A percentile compares a stretch with the other conserved stretches of the same genome.
Conservation (phyloP, 2,329 filamentous ascomycete species). For the Cladosporium sp. region DNA sequence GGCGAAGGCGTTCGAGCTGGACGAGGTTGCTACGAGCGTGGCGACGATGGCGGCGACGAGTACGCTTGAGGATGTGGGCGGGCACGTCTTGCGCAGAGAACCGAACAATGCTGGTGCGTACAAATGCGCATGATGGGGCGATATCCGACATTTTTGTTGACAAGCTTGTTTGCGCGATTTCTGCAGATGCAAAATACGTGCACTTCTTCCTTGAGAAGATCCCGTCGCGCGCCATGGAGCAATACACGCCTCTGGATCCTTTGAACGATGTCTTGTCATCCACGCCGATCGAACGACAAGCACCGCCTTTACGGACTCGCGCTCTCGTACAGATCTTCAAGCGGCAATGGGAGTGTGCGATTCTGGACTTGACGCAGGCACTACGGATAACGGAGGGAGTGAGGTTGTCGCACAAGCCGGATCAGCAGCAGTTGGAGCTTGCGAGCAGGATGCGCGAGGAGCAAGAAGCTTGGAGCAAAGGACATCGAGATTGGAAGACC, state of each 20-base stretch:
- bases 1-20: conserved; percentile 73
- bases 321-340: conserved; percentile 76
- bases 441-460: conserved; percentile 47
- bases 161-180: background rate
- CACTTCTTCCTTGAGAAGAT: conserved; percentile 94
- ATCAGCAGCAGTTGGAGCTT: conserved; percentile 55
- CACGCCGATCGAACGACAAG: conserved; percentile 64
- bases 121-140: background rate
- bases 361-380: conserved; percentile 69
- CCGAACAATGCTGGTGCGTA: conserved; percentile 53
- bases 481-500: conserved; percentile 51
- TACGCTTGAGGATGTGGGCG: conserved; percentile 74
- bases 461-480: conserved; percentile 40
- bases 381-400: conserved; percentile 56
- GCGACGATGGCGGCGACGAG: conserved; percentile 81
- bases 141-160: background rate
- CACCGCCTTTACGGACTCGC: conserved; percentile 69
- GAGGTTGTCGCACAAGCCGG: conserved; percentile 47
- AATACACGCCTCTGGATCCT: conserved; percentile 68
- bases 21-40: conserved; percentile 81
- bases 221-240: conserved; percentile 70
- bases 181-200: conserved; percentile 75
- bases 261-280: conserved; percentile 69
- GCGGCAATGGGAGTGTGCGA: conserved; percentile 70
- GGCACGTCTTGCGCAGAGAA: conserved; percentile 70